These are phyloP conservation scores for Blastocystis sp. DNA, from an alignment of 352 stramenopile genomes.

Conservation along the genomic window DNA sequence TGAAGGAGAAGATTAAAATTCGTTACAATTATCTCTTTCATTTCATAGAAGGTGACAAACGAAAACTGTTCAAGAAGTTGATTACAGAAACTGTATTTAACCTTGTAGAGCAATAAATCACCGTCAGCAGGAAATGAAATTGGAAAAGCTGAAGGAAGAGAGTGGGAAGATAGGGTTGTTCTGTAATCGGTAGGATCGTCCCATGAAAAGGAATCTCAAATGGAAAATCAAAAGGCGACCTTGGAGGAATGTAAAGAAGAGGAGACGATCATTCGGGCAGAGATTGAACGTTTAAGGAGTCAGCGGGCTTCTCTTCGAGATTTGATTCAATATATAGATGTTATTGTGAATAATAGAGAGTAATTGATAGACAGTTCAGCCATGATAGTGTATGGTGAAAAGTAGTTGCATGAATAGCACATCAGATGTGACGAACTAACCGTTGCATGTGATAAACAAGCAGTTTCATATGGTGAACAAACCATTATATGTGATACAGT, in stretches of 20 bases:
- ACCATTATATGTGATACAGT: not conserved
- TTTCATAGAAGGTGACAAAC: slow-evolving; percentile 9
- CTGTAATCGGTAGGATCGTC: not conserved
- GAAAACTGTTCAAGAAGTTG: not conserved
- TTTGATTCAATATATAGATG: not conserved
- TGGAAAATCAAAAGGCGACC: not conserved
- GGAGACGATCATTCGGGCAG: not conserved
- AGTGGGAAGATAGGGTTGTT: not conserved
- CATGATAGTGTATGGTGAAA: too few relatives aligned
- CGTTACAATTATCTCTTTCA: slow-evolving; percentile 25
- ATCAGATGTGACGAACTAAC: not conserved
- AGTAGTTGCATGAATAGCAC: too few relatives aligned
- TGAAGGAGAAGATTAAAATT: slow-evolving; percentile 31
- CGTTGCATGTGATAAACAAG: not conserved
- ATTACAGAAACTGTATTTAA: not conserved
- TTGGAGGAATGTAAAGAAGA: not conserved
- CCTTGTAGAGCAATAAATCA: not conserved
- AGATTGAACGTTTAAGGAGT: not conserved
- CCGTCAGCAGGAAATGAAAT: not conserved
- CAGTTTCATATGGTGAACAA: not conserved
- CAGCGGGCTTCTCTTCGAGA: not conserved
- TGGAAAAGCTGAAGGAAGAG: not conserved
- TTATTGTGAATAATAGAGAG: too few relatives aligned
- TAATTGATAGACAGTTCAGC: too few relatives aligned
- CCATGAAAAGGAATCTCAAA: not conserved